phyloP scores from a whole-genome alignment of 192 early-diverging fungal species.

The Dissophora ornata region DNA sequence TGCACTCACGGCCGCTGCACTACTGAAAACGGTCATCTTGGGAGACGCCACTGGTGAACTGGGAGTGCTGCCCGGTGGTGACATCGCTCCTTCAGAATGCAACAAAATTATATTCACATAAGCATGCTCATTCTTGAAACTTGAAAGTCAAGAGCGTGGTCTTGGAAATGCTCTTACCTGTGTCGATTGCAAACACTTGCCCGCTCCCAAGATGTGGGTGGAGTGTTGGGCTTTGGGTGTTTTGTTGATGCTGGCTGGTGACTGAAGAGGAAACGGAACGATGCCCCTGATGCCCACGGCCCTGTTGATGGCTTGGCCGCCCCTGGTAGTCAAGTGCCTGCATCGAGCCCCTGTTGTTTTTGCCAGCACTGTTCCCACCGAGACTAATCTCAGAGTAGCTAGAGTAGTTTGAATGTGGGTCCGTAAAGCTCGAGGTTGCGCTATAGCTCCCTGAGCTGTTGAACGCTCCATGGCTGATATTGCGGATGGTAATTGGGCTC shows the following conservation, averaged over 20 bases:
- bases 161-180: conserved; percentile 5
- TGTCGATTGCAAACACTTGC: not conserved
- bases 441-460: not conserved
- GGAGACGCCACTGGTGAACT: not conserved
- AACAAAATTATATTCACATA: too few relatives aligned
- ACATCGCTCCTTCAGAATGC: not conserved
- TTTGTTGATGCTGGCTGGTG: too few relatives aligned
- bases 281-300: conserved; percentile 6
- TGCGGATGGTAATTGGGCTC: conserved; percentile 8
- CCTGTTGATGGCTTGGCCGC: not conserved
- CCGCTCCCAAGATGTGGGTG: too few relatives aligned
- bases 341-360: not conserved
- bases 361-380: not conserved
- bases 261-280: too few relatives aligned
- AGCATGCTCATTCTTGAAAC: too few relatives aligned
- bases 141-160: too few relatives aligned
- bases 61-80: not conserved
- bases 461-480: not conserved
- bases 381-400: conserved; percentile 15
- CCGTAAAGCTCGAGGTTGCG: conserved; percentile 18
- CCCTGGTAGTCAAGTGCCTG: conserved; percentile 3
- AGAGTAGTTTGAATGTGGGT: conserved; percentile 7
- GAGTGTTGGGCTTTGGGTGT: too few relatives aligned
- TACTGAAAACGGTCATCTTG: not conserved
- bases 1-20: not conserved